phyloP scores from a whole-genome alignment of 1,284 basidiomycete species.

The Neonothopanus nambi region DNA sequence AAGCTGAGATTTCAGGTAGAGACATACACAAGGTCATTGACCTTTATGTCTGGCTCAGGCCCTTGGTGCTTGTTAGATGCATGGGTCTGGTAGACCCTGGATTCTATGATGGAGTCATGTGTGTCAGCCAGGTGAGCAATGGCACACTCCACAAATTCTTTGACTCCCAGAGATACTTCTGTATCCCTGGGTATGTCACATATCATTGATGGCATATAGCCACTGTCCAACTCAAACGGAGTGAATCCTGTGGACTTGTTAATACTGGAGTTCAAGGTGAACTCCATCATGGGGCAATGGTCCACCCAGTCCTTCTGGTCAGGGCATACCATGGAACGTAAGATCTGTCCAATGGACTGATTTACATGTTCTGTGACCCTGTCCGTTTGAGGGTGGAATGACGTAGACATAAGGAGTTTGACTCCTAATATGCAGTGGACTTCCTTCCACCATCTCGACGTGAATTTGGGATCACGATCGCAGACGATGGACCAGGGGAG shows the following conservation, averaged over 20 bases:
- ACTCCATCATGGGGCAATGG: conserved; percentile 30
- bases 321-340: conserved; percentile 24
- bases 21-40: conserved; percentile 22
- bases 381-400: conserved; percentile 12
- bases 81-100: conserved; percentile 17
- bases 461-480: conserved; percentile 28
- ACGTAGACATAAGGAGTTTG: conserved; percentile 14
- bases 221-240: conserved; percentile 35
- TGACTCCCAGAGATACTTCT: not conserved
- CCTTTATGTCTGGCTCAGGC: conserved; percentile 3
- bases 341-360: conserved; percentile 26
- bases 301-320: conserved; percentile 37
- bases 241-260: conserved; percentile 32
- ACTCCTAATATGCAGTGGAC: conserved; percentile 26
- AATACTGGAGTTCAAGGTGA: conserved; percentile 17
- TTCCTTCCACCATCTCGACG: conserved; percentile 27
- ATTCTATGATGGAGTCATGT: conserved; percentile 21
- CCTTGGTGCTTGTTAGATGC: conserved; percentile 16
- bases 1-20: conserved; percentile 28
- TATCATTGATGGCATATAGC: too few species aligned
- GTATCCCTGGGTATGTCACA: not conserved
- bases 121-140: conserved; percentile 13
- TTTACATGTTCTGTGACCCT: conserved; percentile 26
- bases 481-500: conserved; percentile 26
- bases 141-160: conserved; percentile 1